Evolutionary conservation across 305 asterid genomes (phyloP).

Genomic region (Withania somnifera): DNA sequence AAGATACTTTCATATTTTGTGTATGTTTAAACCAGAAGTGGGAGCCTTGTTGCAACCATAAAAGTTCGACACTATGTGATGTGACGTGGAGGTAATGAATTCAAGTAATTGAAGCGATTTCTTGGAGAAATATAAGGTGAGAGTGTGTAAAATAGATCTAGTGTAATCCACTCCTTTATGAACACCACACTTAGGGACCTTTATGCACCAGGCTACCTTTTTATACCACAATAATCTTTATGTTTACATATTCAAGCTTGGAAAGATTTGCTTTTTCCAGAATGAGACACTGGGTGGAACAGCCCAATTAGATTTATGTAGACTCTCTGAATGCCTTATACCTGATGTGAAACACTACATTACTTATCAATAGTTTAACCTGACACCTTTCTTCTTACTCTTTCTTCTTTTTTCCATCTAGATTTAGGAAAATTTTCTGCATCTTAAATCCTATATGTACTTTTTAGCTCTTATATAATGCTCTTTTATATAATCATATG

Average conservation of each 20-base stretch:
- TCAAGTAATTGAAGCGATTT: not conserved
- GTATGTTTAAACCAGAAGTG: not conserved
- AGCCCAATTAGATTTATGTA: not conserved
- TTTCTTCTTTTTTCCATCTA: not conserved
- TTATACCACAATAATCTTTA: not conserved
- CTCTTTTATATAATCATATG: not conserved
- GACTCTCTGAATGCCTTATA: not conserved
- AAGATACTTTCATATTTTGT: not conserved
- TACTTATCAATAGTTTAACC: not conserved
- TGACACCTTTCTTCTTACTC: not conserved
- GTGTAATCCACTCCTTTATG: not conserved
- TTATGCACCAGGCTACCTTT: not conserved
- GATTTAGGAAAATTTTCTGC: not conserved
- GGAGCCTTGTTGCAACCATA: not conserved
- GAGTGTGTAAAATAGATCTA: not conserved
- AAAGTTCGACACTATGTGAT: not conserved
- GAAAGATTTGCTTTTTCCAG: not conserved
- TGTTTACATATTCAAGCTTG: not conserved
- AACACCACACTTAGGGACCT: not conserved
- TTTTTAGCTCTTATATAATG: not conserved
- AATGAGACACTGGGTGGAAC: not conserved
- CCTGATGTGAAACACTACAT: not conserved
- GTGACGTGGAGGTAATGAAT: too few species aligned
- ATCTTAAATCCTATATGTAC: not conserved
- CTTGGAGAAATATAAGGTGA: not conserved